Evolutionary conservation across 495 filamentous ascomycete genomes (phyloP), one percentile per base, ranked within the genome.

Genomic region (Penicillium dipodomyicola): DNA sequence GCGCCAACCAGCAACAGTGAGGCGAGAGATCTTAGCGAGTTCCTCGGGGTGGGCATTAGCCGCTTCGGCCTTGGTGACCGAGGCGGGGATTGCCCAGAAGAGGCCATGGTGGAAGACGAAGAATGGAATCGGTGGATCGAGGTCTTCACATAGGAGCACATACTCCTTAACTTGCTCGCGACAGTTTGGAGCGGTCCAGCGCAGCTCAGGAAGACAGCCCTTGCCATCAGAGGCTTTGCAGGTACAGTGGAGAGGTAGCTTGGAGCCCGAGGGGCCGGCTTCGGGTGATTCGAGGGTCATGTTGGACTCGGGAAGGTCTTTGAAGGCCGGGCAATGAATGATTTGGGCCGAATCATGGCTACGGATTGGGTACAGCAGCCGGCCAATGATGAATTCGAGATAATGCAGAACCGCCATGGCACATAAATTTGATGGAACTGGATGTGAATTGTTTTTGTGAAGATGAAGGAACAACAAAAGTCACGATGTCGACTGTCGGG

Each of bases 111-210:
- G 63, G 30, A 79, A 68, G 33, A 77, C 71, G 8, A 62, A 37
- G 10, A 61, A 74, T 1, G 79, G 79, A 25, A 81, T 57, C 4
- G 80, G 78, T 15, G 69, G 61, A 51, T 83, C 80, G n/a, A 76
- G 69, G 43, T 82, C 80, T 57, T 84, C 77, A n/a, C 70, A 72
- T 14, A 81, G 59, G 2, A 84, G 49, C 11, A 82, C 61, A 54
- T 79, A 82, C 53, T 83, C 69, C 56, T 72, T 71, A 3, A 79
- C 75, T 12, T 43, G 41, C 20, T 57, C 52, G 15, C 23, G 51
- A 12, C 25, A 57, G 32, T 56, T 35, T 1, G 67, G 71, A 12
- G 59, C 43, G 2, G 56, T 65, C 79, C 76, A 82, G n/a, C 55
- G 62, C 19, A 81, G 51, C 9, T 69, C 60, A 2, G 78, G 78